phyloP scores from a whole-genome alignment of 495 filamentous ascomycete genomes.

The Podospora pseudopauciseta region DNA sequence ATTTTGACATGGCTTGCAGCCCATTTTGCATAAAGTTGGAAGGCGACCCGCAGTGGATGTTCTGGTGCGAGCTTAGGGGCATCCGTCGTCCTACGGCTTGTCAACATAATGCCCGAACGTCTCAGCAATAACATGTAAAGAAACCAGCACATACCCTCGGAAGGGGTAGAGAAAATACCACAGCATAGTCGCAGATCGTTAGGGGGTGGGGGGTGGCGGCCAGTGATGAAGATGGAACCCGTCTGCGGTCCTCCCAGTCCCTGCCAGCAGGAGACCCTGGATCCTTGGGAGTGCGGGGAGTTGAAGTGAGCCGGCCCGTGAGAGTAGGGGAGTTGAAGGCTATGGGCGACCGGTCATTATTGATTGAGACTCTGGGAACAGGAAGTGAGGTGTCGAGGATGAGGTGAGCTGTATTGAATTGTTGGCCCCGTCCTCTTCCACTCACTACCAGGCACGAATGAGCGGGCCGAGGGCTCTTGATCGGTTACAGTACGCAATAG shows the following conservation, averaged over 20 bases:
- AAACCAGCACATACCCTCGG: constrained; percentile 48
- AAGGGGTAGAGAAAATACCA: constrained; percentile 65
- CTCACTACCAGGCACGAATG: background rate
- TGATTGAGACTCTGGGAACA: background rate
- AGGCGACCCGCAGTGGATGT: constrained; percentile 57
- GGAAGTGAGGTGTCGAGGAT: background rate
- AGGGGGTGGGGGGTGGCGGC: background rate
- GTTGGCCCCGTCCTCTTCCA: background rate
- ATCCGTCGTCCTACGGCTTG: constrained; percentile 52
- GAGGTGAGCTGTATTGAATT: background rate
- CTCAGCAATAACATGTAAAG: constrained; percentile 1
- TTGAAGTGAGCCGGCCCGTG: constrained; percentile 1
- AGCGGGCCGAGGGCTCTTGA: background rate
- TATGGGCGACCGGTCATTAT: constrained; percentile 7
- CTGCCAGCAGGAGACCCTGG: constrained; percentile 1
- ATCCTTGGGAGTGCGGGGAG: background rate
- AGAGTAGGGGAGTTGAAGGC: background rate
- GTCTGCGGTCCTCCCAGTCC: background rate
- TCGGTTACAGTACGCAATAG: background rate
- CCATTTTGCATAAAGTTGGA: constrained; percentile 59
- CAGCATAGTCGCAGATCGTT: constrained; percentile 37
- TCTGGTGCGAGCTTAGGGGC: constrained; percentile 55
- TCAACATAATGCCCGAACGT: constrained; percentile 12
- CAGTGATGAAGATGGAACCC: constrained; percentile 2
- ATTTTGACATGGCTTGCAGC: constrained; percentile 64